Evolutionary conservation across 2,329 filamentous ascomycete species (phyloP).

Genomic region (Trichoderma koningii): DNA sequence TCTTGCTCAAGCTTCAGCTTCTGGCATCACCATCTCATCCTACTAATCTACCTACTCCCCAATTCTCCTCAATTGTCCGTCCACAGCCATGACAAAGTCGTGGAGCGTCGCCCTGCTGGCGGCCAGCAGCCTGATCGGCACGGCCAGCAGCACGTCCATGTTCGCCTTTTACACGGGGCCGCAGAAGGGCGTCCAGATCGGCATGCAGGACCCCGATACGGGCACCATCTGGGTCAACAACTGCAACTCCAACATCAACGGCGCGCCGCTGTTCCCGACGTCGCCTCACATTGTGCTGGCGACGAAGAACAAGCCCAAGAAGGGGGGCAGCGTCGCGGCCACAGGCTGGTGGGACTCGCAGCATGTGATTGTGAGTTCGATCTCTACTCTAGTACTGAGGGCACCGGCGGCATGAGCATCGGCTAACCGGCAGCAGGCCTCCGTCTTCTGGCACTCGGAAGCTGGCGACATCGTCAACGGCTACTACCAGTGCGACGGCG

Average conservation of each 20-base stretch:
- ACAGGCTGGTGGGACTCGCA: constrained; percentile 22
- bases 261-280: constrained; percentile 9
- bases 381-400: not conserved
- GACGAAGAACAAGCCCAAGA: not conserved
- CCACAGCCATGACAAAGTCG: not conserved
- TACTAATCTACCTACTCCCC: not conserved
- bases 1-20: not conserved
- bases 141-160: constrained; percentile 5
- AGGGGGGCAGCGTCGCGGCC: not conserved
- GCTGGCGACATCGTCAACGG: constrained; percentile 7
- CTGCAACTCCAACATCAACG: not conserved
- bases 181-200: constrained; percentile 5
- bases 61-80: no score
- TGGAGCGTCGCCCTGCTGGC: constrained; percentile 5
- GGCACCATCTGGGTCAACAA: constrained; percentile 15
- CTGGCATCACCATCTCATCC: not conserved
- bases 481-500: constrained; percentile 9
- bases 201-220: constrained; percentile 15
- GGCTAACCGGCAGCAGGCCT: not conserved
- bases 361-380: not conserved
- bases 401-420: not conserved
- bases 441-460: constrained; percentile 13
- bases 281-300: not conserved
- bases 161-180: constrained; percentile 16
- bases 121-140: constrained; percentile 9